Percentiles rank a stretch among this genome's conserved stretches.
These are phyloP conservation scores for Fraxinus sp. DNA, from an alignment of 305 asterid species.

Conservation along the genomic window DNA sequence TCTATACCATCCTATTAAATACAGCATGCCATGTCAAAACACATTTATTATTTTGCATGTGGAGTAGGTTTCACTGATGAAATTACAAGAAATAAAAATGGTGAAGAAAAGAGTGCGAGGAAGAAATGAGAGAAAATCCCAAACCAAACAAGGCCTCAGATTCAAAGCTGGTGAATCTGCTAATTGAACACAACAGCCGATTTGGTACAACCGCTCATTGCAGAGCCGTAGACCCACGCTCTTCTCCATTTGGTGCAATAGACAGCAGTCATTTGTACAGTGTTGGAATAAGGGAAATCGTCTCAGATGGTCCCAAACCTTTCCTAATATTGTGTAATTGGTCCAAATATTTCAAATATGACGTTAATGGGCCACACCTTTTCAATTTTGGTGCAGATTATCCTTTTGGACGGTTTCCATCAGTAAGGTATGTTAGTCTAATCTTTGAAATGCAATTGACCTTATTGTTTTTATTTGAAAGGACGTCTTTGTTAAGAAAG, in stretches of 20 bases:
- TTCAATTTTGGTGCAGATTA: not conserved
- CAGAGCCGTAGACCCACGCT: not conserved
- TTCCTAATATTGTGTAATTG: not conserved
- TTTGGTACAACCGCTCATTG: constrained; percentile 6
- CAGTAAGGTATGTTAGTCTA: not conserved
- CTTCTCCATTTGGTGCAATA: not conserved
- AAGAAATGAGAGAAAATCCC: not conserved
- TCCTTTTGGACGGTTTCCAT: not conserved
- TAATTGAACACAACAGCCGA: constrained; percentile 2
- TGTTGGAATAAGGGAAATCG: not conserved
- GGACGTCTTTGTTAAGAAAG: not conserved
- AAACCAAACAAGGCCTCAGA: not conserved
- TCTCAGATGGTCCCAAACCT: not conserved
- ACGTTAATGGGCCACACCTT: not conserved
- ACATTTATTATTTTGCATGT: not conserved
- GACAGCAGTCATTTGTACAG: not conserved
- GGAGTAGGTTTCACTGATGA: not conserved
- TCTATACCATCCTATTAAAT: not conserved
- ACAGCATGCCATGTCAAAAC: not conserved
- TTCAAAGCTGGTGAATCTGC: not conserved
- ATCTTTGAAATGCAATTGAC: not conserved
- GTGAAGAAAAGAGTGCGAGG: not conserved
- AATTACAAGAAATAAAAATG: not conserved
- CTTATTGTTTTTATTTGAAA: not conserved
- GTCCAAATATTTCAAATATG: not conserved